Conservation (phyloP, 2,329 filamentous ascomycete genomes). For the Immersiporthe knoxdaviesiana region DNA sequence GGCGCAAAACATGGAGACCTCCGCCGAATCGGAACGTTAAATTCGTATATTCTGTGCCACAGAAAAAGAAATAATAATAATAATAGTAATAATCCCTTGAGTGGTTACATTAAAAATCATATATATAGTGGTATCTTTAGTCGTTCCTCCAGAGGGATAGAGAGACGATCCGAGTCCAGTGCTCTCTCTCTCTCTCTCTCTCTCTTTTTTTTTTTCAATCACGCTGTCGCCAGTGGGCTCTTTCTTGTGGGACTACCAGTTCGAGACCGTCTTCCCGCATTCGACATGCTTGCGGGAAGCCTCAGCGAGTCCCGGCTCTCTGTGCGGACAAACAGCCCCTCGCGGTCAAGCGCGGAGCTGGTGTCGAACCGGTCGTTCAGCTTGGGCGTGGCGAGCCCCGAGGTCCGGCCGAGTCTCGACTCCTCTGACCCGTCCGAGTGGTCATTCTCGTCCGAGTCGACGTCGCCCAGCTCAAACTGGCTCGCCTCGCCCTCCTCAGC, state of each 20-base stretch:
- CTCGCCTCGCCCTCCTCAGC: constrained; percentile 76
- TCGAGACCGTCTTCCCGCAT: constrained; percentile 53
- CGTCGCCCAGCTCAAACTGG: constrained; percentile 77
- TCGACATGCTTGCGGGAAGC: constrained; percentile 55
- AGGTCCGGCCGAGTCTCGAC: constrained; percentile 60
- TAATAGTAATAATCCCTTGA: constrained; percentile 4
- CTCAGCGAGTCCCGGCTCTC: constrained; percentile 80
- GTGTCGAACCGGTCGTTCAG: constrained; percentile 58
- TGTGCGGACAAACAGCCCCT: constrained; percentile 77
- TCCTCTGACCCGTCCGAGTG: constrained; percentile 64
- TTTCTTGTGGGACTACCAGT: constrained; percentile 64
- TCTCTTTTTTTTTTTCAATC: constrained; percentile 39
- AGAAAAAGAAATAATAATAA: neutral
- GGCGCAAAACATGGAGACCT: neutral
- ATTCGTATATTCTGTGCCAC: constrained; percentile 22
- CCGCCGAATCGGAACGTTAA: constrained; percentile 16
- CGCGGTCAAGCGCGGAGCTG: constrained; percentile 60
- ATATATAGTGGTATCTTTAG: constrained; percentile 18
- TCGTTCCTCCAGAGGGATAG: neutral
- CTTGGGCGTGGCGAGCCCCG: constrained; percentile 70
- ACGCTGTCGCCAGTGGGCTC: constrained; percentile 57
- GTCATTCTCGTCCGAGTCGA: constrained; percentile 67
- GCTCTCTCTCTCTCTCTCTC: neutral
- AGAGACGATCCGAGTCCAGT: neutral
- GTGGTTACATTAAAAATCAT: constrained; percentile 21